phyloP scores from a whole-genome alignment of 208 protist species.

The Leishmania gerbilli region DNA sequence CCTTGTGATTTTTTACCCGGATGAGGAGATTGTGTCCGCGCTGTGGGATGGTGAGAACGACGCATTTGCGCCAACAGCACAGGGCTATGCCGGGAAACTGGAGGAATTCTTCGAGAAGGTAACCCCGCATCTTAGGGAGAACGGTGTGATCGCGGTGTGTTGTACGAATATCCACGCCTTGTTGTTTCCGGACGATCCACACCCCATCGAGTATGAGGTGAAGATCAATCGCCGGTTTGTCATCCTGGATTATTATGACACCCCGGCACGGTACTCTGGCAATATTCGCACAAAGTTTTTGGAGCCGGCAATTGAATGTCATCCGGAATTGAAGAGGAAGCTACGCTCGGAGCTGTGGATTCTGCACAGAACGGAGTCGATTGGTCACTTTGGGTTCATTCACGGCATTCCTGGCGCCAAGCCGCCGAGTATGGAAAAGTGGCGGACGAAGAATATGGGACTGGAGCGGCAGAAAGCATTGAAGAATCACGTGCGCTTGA shows the following conservation, averaged over 20 bases:
- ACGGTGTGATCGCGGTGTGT: slow-evolving; percentile 76
- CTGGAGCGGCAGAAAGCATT: slow-evolving; percentile 39
- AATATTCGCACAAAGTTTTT: slow-evolving; percentile 32
- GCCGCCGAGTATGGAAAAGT: slow-evolving; percentile 49
- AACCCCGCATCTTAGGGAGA: slow-evolving; percentile 56
- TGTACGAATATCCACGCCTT: slow-evolving; percentile 85
- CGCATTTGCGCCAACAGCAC: slow-evolving; percentile 55
- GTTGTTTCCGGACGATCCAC: slow-evolving; percentile 56
- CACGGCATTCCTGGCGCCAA: slow-evolving; percentile 87
- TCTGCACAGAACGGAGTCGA: slow-evolving; percentile 76
- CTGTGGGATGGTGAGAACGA: slow-evolving; percentile 37
- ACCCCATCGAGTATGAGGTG: slow-evolving; percentile 91
- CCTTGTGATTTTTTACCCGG: slow-evolving; percentile 76
- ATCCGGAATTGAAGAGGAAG: slow-evolving; percentile 34
- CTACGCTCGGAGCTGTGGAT: slow-evolving; percentile 88
- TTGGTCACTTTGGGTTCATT: slow-evolving; percentile 78
- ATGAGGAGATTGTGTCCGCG: slow-evolving; percentile 59
- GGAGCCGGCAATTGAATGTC: slow-evolving; percentile 28
- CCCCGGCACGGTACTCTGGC: slow-evolving; percentile 49
- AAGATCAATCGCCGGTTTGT: slow-evolving; percentile 87
- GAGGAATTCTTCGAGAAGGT: slow-evolving; percentile 88
- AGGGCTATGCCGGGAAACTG: slow-evolving; percentile 63
- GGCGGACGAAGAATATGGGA: slow-evolving; percentile 21
- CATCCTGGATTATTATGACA: slow-evolving; percentile 92
- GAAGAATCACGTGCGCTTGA: slow-evolving; percentile 63